Base-by-base conservation (phyloP, 805 yeast species). In the Novakomyces olei region DNA sequence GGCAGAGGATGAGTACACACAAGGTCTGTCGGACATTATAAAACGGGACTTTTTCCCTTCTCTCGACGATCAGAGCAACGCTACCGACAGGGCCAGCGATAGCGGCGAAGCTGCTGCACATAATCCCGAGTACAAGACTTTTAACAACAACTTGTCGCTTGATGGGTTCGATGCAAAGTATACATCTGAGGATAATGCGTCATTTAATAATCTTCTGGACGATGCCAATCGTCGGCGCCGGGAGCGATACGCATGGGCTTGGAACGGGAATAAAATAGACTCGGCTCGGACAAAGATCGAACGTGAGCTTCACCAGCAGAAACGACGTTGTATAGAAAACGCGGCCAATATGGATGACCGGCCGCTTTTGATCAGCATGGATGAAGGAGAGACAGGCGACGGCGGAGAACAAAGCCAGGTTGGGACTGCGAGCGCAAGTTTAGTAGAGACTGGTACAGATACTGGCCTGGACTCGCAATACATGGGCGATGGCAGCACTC, bases 141-240 rank as follows among this genome's bases (percentile, higher is more conserved):
- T 24, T 8, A 22, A 29, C 26, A 26, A 23, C 12, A 16, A 19
- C 6, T 12, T 39, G 14, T 22, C 39, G n/a, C 27, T 45, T 18
- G 40, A 41, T 28, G 23, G 37, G 15, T 48, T 44, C 25, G 51
- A 48, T 32, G 42, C 41, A 3, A 40, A 37, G 8, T 40, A 38
- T 22, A 48, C 50, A 1, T 46, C 52, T 2, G 51, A 48, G 29
- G 52, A 48, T 28, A 47, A 48, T 32, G 46, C 39, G 14, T 46
- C 49, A 16, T 47, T 47, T 29, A 38, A 40, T 20, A 28, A 36
- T 14, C 32, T 47, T 5, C 32, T 47, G 12, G 50, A 45, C 15
- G 29, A 33, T 19, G 37, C 41, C 17, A 41, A 41, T 3, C 30
- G 38, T 26, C 29, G 47, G 19, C 39, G 50, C 9, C 12, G 34